These are phyloP conservation scores for Oidium heveae DNA, from an alignment of 2,329 filamentous ascomycete species.

Conservation along the genomic window DNA sequence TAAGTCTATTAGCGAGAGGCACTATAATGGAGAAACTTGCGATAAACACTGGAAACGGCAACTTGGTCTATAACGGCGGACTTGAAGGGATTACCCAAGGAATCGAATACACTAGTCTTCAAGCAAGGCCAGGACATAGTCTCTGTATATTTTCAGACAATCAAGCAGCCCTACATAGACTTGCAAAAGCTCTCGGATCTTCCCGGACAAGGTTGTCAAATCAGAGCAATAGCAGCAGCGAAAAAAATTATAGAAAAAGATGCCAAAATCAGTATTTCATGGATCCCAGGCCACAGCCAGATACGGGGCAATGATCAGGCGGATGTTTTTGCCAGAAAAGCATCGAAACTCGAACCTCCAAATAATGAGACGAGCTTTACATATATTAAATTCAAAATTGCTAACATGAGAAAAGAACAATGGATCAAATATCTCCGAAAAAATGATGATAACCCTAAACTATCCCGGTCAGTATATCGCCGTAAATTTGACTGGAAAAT, in stretches of 20 bases:
- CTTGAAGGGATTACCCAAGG: background rate
- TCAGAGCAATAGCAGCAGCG: background rate
- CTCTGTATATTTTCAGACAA: background rate
- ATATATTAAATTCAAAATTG: background rate
- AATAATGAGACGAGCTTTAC: background rate
- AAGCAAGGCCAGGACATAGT: background rate
- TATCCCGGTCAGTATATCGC: background rate
- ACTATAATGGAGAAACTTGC: background rate
- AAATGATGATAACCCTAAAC: background rate
- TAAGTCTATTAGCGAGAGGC: no score
- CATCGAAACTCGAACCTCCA: background rate
- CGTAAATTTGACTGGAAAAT: background rate
- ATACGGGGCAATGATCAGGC: background rate
- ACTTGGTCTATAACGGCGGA: no score
- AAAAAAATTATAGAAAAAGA: background rate
- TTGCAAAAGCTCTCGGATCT: background rate
- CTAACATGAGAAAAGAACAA: background rate
- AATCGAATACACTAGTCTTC: background rate
- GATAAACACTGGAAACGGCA: background rate
- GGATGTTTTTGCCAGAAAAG: background rate
- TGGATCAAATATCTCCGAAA: background rate
- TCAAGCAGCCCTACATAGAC: background rate
- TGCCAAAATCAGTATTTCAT: background rate
- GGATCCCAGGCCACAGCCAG: background rate
- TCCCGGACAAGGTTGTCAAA: background rate